Percentiles rank a stretch among this genome's conserved stretches.
These are phyloP conservation scores for Talaromyces piceae DNA, from an alignment of 2,329 filamentous ascomycete genomes.

Conservation along the genomic window DNA sequence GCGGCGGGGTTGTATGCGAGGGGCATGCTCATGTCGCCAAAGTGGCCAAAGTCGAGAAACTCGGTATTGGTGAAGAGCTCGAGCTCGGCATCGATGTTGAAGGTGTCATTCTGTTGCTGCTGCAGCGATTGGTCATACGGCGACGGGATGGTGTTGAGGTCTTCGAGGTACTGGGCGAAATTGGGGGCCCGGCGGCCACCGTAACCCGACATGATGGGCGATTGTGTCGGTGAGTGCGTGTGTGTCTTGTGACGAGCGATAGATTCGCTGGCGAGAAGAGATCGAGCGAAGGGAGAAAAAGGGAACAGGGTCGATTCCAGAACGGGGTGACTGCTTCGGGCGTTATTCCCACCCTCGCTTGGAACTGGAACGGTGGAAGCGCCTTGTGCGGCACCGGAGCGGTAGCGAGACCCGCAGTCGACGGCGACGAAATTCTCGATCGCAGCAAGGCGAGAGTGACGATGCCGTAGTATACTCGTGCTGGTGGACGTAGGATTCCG, in stretches of 20 bases:
- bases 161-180: conserved; percentile 81
- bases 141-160: conserved; percentile 66
- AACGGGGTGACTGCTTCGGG: too few species aligned
- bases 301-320: too few species aligned
- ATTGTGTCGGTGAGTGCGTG: too few species aligned
- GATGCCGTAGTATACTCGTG: too few species aligned
- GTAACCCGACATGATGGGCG: conserved; percentile 59
- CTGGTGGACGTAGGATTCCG: neutral
- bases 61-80: conserved; percentile 75
- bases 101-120: conserved; percentile 50
- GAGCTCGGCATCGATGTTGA: conserved; percentile 63
- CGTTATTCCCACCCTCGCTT: neutral
- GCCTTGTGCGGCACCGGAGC: neutral
- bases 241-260: neutral
- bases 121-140: conserved; percentile 55
- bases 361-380: too few species aligned
- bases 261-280: too few species aligned
- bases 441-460: neutral
- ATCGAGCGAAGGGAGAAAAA: too few species aligned
- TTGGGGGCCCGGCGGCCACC: conserved; percentile 73
- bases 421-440: too few species aligned
- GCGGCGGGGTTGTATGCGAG: conserved; percentile 23
- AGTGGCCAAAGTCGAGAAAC: conserved; percentile 68
- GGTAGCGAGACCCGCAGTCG: too few species aligned
- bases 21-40: conserved; percentile 27